Base-by-base conservation (phyloP, 2,329 filamentous ascomycete genomes). In the Fusarium domesticum region DNA sequence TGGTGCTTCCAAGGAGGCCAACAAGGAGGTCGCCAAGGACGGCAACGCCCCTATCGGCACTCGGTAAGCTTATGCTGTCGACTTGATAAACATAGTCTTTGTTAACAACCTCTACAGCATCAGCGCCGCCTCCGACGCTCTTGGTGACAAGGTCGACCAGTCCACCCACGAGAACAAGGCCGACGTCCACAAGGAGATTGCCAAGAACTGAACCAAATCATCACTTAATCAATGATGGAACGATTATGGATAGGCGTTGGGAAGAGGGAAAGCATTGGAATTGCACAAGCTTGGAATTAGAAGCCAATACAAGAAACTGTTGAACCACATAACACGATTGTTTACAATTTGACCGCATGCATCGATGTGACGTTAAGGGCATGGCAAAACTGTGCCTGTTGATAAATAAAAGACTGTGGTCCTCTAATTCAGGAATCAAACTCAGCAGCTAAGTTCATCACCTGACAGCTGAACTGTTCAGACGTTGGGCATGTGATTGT, bases 21-120 rank as follows among this genome's bases (percentile, higher is more conserved):
- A 86, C 80, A 86, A 86, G 79, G 65, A 74, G 57, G 71, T 81
- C 57, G 83, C 83, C 66, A 85, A 86, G 76, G 77, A 82, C 64
- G 62, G 61, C 64, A 72, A 83, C 61, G 75, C 72, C 54, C 58
- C 56, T 50, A 11, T 81, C 42, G 55, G 65, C 60, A 81, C 77
- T 64, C 81, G 83, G 74, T 77, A 66, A 64, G 72, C n/a, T n/a
- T n/a, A n/a, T 42, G 7, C 12, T 11, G 7, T n/a, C 20, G 15
- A 18, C n/a, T 34, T 34, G n/a, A 34, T 17, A 5, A 17, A 16
- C 14, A 18, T 18, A n/a, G 6, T 16, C 17, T 34, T 1, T 4
- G 31, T 65, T 71, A 64, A 73, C 51, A 45, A 8, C 6, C 15
- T 5, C 3, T 18, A 0, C 28, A 76, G 74, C 48, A 58, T 67